phyloP scores from a whole-genome alignment of 2,329 filamentous ascomycete species.

The Aspergillus terreus region DNA sequence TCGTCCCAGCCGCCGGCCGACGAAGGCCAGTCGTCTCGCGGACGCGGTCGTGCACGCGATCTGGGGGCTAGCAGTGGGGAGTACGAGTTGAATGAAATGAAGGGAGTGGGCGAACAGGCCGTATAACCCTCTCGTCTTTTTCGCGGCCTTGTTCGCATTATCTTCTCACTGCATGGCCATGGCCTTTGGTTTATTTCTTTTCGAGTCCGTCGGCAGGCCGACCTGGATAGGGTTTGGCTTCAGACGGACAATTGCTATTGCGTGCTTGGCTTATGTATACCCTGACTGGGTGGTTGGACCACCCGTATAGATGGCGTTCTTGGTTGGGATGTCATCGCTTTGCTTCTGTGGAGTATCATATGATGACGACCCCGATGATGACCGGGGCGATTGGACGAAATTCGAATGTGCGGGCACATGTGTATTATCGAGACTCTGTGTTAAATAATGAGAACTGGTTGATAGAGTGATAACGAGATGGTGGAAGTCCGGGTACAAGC shows the following conservation, averaged over 20 bases:
- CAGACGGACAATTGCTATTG: background rate
- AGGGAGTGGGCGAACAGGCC: slow-evolving; percentile 24
- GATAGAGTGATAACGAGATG: background rate
- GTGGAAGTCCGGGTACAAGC: background rate
- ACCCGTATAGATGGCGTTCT: slow-evolving; percentile 31
- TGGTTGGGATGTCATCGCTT: slow-evolving; percentile 5
- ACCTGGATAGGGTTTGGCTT: background rate
- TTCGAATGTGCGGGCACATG: slow-evolving; percentile 6
- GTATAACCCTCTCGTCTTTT: slow-evolving; percentile 21
- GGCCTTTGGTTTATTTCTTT: slow-evolving; percentile 11
- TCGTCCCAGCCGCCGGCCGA: slow-evolving; percentile 6
- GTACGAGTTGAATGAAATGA: slow-evolving; percentile 35
- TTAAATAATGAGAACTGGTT: background rate
- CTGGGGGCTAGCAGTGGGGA: slow-evolving; percentile 20
- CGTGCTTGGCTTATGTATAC: slow-evolving; percentile 22
- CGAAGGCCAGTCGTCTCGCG: slow-evolving; percentile 22
- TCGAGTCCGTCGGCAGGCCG: background rate
- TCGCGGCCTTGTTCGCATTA: slow-evolving; percentile 4
- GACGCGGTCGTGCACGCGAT: slow-evolving; percentile 29
- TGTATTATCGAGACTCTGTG: background rate
- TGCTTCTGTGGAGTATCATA: slow-evolving; percentile 1
- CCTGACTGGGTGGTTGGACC: slow-evolving; percentile 22
- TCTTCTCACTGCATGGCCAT: slow-evolving; percentile 1
- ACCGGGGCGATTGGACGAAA: background rate
- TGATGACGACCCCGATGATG: background rate